phyloP scores from a whole-genome alignment of 2,329 filamentous ascomycete species.

The Amesomyces nigricolor region DNA sequence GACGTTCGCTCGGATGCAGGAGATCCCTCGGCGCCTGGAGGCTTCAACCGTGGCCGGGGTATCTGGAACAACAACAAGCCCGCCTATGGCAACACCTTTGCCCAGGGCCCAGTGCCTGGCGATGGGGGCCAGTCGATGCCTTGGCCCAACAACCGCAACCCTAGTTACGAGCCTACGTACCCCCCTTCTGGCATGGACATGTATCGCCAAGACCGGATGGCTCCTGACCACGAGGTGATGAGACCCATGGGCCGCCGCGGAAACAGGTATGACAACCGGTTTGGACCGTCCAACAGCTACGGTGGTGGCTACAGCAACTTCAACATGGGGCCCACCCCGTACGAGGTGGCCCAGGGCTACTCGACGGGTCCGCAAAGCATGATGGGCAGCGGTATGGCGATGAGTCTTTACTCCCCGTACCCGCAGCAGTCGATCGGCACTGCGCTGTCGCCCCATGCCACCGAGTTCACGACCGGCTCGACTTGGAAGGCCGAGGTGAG shows the following conservation, averaged over 20 bases:
- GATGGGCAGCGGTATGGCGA: conserved; percentile 36
- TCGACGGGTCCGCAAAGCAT: conserved; percentile 23
- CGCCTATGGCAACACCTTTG: conserved; percentile 30
- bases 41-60: conserved; percentile 48
- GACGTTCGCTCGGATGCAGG: conserved; percentile 53
- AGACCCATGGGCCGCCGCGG: conserved; percentile 42
- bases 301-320: conserved; percentile 35
- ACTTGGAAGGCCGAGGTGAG: conserved; percentile 53
- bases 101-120: conserved; percentile 28
- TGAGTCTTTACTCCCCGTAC: conserved; percentile 44
- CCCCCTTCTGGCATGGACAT: conserved; percentile 34
- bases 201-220: conserved; percentile 43
- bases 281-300: conserved; percentile 29
- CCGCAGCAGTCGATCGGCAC: conserved; percentile 56
- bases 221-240: conserved; percentile 45
- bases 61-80: conserved; percentile 52
- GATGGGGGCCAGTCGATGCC: conserved; percentile 37
- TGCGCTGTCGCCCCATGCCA: conserved; percentile 65
- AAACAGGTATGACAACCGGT: conserved; percentile 42
- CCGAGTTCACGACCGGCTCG: conserved; percentile 58
- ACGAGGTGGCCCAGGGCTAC: conserved; percentile 28
- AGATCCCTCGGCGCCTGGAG: conserved; percentile 47
- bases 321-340: conserved; percentile 30
- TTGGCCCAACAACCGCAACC: conserved; percentile 44
- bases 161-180: conserved; percentile 38